Base-by-base conservation (phyloP, 768 basidiomycete species). In the Boletellus emodensis region DNA sequence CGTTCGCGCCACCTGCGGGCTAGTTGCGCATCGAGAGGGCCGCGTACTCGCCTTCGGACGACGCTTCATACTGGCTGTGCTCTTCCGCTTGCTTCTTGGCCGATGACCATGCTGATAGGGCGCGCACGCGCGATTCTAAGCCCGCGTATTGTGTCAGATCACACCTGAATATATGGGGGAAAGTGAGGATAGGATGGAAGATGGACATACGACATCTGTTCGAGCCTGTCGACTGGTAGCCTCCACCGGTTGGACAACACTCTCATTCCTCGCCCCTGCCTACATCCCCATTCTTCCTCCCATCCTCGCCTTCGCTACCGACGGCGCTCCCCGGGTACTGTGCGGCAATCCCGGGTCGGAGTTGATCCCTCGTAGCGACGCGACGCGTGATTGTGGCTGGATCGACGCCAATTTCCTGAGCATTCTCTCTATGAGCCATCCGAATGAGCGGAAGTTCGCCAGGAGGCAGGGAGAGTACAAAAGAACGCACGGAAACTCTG, bases 401-500 rank as follows among this genome's bases (percentile, higher is more conserved):
- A 24, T 72, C 78, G 50, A 82, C 82, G 11, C 80, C 80, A 15
- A 75, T 69, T 62, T 82, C 81, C 77, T 79, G 56, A 40, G 18
- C n/a, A n/a, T n/a, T n/a, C n/a, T n/a, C n/a, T n/a, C n/a, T n/a
- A n/a, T n/a, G n/a, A n/a, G n/a, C n/a, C n/a, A n/a, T n/a, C n/a
- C n/a, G n/a, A n/a, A n/a, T n/a, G n/a, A n/a, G n/a, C n/a, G n/a
- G n/a, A n/a, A n/a, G n/a, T n/a, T n/a, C n/a, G n/a, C n/a, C n/a
- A n/a, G n/a, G n/a, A n/a, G n/a, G n/a, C n/a, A n/a, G n/a, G n/a
- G n/a, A n/a, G n/a, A n/a, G n/a, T n/a, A n/a, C n/a, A n/a, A n/a
- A n/a, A n/a, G n/a, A 52, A 87, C 90, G 60, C 79, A 79, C 32
- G 93, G 71, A 57, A 87, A 93, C 54, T 90, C 87, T 33, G 90